phyloP scores from a whole-genome alignment of 1,284 basidiomycete species.

The Caloboletus firmus region DNA sequence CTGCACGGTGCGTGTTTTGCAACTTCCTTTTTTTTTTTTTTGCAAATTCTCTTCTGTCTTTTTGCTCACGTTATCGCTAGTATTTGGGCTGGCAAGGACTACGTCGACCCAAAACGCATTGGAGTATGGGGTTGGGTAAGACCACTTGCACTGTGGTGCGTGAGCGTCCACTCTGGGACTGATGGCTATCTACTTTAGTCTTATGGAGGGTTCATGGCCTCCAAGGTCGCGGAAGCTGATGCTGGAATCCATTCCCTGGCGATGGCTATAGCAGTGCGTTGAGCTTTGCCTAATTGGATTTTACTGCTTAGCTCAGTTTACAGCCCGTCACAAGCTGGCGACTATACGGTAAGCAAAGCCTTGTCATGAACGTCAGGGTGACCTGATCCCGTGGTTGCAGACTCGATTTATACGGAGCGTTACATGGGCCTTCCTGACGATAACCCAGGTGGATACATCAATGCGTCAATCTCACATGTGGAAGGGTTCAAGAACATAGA shows the following conservation, averaged over 20 bases:
- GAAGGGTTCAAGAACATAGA: slow-evolving; percentile 79
- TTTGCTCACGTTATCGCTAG: slow-evolving; percentile 37
- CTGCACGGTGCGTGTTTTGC: slow-evolving; percentile 59
- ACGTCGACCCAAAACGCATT: slow-evolving; percentile 79
- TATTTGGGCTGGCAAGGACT: slow-evolving; percentile 73
- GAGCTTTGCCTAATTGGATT: neutral
- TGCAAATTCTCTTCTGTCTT: neutral
- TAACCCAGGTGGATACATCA: slow-evolving; percentile 83
- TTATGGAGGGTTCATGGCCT: slow-evolving; percentile 92
- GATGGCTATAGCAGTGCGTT: slow-evolving; percentile 82
- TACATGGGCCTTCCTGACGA: slow-evolving; percentile 86
- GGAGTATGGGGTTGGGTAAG: slow-evolving; percentile 96
- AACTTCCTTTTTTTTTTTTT: neutral
- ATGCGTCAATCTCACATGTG: slow-evolving; percentile 82
- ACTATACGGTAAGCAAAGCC: slow-evolving; percentile 64
- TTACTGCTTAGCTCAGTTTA: slow-evolving; percentile 1
- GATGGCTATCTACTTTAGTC: slow-evolving; percentile 51
- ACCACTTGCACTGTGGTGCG: slow-evolving; percentile 17
- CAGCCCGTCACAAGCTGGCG: slow-evolving; percentile 86
- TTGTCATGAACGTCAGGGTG: slow-evolving; percentile 3
- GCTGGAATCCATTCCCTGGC: slow-evolving; percentile 85
- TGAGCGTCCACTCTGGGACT: too few relatives aligned
- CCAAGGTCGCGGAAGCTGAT: slow-evolving; percentile 81
- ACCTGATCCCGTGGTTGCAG: slow-evolving; percentile 39
- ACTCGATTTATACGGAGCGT: slow-evolving; percentile 93